Evolutionary conservation across 2,329 filamentous ascomycete genomes (phyloP).

Genomic region (Phaeosphaeria sp.): DNA sequence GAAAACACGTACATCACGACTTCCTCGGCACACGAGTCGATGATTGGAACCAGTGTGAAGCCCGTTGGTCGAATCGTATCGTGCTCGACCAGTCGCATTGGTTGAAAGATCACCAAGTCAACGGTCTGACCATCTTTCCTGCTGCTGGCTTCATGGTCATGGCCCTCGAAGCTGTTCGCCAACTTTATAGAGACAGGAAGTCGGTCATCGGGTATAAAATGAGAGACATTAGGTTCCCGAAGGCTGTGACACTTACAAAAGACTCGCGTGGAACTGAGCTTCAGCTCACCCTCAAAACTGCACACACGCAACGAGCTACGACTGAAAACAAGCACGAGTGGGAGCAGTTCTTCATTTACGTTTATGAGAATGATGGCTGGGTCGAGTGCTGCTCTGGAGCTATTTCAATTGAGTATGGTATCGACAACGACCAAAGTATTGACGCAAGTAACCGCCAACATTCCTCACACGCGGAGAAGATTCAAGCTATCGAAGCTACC

Average conservation of each 20-base stretch:
- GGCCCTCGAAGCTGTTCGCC: constrained; percentile 32
- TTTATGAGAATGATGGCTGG: constrained; percentile 24
- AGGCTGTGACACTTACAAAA: constrained; percentile 4
- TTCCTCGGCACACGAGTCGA: constrained; percentile 29
- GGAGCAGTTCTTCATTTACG: constrained; percentile 17
- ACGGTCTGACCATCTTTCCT: constrained; percentile 27
- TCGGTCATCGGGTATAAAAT: constrained; percentile 8
- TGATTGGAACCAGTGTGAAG: constrained; percentile 18
- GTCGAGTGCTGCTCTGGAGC: constrained; percentile 29
- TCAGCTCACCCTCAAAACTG: constrained; percentile 15
- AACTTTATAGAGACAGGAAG: neutral
- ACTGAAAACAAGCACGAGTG: neutral
- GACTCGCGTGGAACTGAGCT: constrained; percentile 15
- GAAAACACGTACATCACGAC: constrained; percentile 12
- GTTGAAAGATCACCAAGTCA: constrained; percentile 31
- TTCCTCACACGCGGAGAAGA: neutral
- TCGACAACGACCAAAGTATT: neutral
- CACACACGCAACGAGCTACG: neutral
- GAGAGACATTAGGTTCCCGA: constrained; percentile 10
- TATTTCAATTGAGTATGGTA: constrained; percentile 14
- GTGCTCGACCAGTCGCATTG: constrained; percentile 24
- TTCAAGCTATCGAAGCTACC: neutral
- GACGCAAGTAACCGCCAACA: neutral
- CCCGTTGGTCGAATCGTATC: constrained; percentile 24
- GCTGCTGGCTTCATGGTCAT: constrained; percentile 35